Conservation (phyloP, 1,139 yeast species). For the Debaryomyces nepalensis region DNA sequence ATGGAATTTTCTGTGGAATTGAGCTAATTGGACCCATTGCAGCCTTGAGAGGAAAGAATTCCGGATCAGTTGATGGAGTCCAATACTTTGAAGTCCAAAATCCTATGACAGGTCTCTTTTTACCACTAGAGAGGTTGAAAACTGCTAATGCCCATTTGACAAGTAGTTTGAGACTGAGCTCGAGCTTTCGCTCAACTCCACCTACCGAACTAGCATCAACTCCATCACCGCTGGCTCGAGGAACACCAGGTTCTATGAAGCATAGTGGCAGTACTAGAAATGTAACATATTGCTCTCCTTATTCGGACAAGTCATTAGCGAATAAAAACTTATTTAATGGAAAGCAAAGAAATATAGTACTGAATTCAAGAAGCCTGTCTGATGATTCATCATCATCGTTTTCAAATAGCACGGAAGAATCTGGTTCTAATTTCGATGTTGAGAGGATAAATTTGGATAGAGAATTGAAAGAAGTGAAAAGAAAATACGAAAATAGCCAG, state of each 20-base stretch:
- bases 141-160: slow-evolving; percentile 38
- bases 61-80: slow-evolving; percentile 50
- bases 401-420: background rate
- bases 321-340: slow-evolving; percentile 1
- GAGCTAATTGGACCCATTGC: slow-evolving; percentile 72
- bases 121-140: slow-evolving; percentile 67
- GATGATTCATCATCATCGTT: background rate
- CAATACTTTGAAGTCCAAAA: slow-evolving; percentile 53
- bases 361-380: slow-evolving; percentile 1
- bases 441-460: slow-evolving; percentile 17
- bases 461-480: slow-evolving; percentile 22
- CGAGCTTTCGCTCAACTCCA: slow-evolving; percentile 3
- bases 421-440: background rate
- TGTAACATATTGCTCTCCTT: background rate
- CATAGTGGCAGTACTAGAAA: slow-evolving; percentile 1
- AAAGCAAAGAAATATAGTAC: background rate
- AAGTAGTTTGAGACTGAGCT: slow-evolving; percentile 8
- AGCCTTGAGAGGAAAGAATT: slow-evolving; percentile 49
- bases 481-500: slow-evolving; percentile 28
- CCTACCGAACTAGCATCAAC: slow-evolving; percentile 12
- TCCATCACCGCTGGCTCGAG: slow-evolving; percentile 13
- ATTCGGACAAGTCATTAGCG: background rate
- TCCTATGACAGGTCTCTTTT: slow-evolving; percentile 74
- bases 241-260: slow-evolving; percentile 5
- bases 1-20: slow-evolving; percentile 85